Base-by-base conservation (phyloP, 257 asterid genomes). In the Cruciata laevipes region DNA sequence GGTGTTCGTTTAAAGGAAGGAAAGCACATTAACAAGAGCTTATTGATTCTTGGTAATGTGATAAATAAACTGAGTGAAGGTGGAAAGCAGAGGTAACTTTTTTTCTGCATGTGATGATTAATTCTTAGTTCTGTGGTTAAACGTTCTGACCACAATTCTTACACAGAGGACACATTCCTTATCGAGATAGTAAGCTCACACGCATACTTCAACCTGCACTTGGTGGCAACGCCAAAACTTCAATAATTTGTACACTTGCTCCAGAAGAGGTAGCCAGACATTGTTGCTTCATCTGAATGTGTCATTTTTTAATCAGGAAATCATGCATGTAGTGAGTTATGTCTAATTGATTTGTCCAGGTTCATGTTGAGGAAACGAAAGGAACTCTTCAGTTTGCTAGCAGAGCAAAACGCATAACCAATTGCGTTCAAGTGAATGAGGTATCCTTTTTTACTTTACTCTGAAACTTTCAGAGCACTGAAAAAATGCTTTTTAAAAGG, bases 341-440 rank as follows among this genome's bases (percentile, higher is more conserved):
- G 47, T 27, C 42, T 63, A 51, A 44, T 51, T 70, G 67, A 32
- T 67, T 38, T 69, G 51, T 74, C 59, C 73, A 90, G 99, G 83
- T 78, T 75, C 99, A 94, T 70, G 68, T 87, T 65, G 99, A 94
- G 73, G 99, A 94, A 78, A 77, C 99, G 57, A 94, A 83, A 79
- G 99, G 99, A 77, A 94, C 96, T 51, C 99, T 94, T 74, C 98
- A 84, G 66, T 94, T 94, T 80, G 99, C 99, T 40, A 94, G 96
- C 84, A 80, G 99, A 82, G 98, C 98, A 64, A 94, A 94, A 84
- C 84, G 90, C 77, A 94, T 94, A 71, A 90, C 96, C 71, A 94
- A 94, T 73, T 90, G 98, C 61, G 98, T 90, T 75, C 99, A 90
- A 90, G 96, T 94, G 83, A 94, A 94, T 81, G 99, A 94, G 99